phyloP scores from a whole-genome alignment of 352 stramenopile genomes.

The Blastocystis sp. region DNA sequence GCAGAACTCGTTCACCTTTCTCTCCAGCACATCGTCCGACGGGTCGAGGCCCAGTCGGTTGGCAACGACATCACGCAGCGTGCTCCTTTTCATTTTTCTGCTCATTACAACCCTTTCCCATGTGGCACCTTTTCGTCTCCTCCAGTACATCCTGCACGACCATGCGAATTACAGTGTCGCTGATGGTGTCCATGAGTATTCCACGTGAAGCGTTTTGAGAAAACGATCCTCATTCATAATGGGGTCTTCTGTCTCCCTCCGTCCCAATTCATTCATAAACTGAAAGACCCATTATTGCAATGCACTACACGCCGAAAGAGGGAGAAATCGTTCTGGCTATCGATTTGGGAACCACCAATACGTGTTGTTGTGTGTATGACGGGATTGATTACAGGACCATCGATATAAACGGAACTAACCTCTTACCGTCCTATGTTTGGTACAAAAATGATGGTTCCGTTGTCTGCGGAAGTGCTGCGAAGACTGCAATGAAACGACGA shows the following conservation, averaged over 20 bases:
- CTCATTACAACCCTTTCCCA: not conserved
- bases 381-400: not conserved
- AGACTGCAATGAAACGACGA: not conserved
- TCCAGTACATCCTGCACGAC: not conserved
- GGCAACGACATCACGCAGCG: not conserved
- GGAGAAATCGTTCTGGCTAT: slow-evolving; percentile 15
- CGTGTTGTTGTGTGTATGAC: slow-evolving; percentile 24
- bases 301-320: not conserved
- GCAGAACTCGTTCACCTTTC: not conserved
- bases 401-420: not conserved
- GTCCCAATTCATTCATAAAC: not conserved
- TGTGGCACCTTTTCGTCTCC: not conserved
- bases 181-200: not conserved
- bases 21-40: not conserved
- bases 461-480: slow-evolving; percentile 13
- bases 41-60: not conserved
- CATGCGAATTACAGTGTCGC: not conserved
- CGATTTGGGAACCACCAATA: slow-evolving; percentile 65
- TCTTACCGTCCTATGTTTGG: slow-evolving; percentile 7
- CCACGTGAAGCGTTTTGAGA: too few species aligned
- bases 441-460: slow-evolving; percentile 6
- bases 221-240: not conserved
- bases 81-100: not conserved
- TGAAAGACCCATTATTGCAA: not conserved
- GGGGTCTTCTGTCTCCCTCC: not conserved